Evolutionary conservation across 148 eudicot genomes (phyloP).

Genomic region (Vaccinium macrocarpon): DNA sequence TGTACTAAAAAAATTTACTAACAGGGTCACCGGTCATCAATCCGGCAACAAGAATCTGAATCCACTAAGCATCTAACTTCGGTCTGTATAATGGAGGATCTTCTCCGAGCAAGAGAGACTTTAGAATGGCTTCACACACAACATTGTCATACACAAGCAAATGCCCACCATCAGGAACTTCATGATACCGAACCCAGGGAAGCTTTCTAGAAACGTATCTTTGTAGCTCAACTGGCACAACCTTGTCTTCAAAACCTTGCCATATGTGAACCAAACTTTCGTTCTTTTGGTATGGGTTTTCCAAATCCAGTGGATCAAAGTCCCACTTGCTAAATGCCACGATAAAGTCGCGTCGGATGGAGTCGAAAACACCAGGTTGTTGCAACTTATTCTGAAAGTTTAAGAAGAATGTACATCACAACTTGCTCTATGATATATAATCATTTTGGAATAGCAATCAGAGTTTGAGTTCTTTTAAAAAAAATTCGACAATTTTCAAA

Average conservation of each 20-base stretch:
- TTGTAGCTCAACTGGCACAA: slow-evolving; percentile 40
- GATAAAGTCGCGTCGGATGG: slow-evolving; percentile 37
- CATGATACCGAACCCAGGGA: slow-evolving; percentile 52
- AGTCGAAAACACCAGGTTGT: slow-evolving; percentile 33
- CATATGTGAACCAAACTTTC: slow-evolving; percentile 47
- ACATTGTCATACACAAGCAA: slow-evolving; percentile 39
- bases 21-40: slow-evolving; percentile 13
- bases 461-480: not conserved
- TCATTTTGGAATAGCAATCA: not conserved
- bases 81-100: slow-evolving; percentile 32
- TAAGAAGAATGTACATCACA: not conserved
- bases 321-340: slow-evolving; percentile 47
- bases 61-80: not conserved
- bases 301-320: slow-evolving; percentile 38
- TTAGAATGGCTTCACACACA: slow-evolving; percentile 41
- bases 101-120: slow-evolving; percentile 48
- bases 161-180: slow-evolving; percentile 52
- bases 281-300: slow-evolving; percentile 34
- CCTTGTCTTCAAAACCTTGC: slow-evolving; percentile 48
- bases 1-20: slow-evolving; percentile 6
- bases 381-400: slow-evolving; percentile 26
- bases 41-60: slow-evolving; percentile 13
- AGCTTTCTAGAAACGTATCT: slow-evolving; percentile 31
- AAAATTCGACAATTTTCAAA: not conserved
- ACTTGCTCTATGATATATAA: not conserved